Percentiles rank a stretch among this genome's conserved stretches.
These are phyloP conservation scores for Botrytis pseudocinerea DNA, from an alignment of 2,329 filamentous ascomycete genomes.

Conservation along the genomic window DNA sequence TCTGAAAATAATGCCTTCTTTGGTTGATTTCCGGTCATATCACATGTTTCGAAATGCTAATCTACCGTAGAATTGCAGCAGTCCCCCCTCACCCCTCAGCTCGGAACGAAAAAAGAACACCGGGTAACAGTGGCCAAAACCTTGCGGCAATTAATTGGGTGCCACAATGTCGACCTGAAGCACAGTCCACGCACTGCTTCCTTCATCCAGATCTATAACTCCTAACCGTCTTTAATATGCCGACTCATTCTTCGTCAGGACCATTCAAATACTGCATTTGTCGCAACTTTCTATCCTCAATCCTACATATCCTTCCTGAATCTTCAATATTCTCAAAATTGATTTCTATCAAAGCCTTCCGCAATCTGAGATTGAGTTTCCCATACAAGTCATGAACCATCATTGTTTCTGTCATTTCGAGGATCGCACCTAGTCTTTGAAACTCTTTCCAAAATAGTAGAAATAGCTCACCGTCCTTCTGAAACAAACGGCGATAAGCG, in stretches of 20 bases:
- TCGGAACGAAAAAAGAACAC: neutral
- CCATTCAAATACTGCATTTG: neutral
- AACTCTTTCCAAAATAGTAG: neutral
- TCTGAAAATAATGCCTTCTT: neutral
- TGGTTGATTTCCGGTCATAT: neutral
- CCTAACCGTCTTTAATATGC: neutral
- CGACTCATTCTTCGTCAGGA: neutral
- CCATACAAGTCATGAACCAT: neutral
- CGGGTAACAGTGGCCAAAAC: neutral
- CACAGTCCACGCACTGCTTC: neutral
- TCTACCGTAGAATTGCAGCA: no score
- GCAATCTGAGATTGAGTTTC: neutral
- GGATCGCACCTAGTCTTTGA: neutral
- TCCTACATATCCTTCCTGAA: neutral
- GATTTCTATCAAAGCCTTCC: neutral
- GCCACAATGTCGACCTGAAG: neutral
- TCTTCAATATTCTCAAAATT: neutral
- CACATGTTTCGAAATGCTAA: neutral
- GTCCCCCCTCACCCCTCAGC: no score
- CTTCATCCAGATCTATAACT: accelerated
- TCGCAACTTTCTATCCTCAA: neutral
- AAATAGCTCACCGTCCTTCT: neutral
- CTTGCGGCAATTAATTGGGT: neutral
- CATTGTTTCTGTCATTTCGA: neutral
- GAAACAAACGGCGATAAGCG: neutral